Conservation (phyloP, 2,329 filamentous ascomycete genomes). For the Triangularia setosa region DNA sequence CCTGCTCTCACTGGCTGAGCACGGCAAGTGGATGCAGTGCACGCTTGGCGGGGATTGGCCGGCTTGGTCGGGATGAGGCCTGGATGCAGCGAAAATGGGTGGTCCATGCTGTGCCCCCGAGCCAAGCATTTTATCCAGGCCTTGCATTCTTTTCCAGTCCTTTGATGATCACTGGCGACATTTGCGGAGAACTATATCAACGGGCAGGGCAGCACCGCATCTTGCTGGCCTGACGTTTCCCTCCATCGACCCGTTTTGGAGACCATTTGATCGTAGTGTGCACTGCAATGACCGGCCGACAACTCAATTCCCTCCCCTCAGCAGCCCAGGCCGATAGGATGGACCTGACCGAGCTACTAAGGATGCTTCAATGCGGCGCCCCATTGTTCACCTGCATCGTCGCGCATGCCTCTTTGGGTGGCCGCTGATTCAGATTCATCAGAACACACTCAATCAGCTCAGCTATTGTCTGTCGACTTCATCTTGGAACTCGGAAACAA, state of each 20-base stretch:
- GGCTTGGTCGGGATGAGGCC: slow-evolving; percentile 22
- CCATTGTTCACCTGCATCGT: not conserved
- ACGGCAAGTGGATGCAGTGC: not conserved
- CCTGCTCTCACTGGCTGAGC: not conserved
- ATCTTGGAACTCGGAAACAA: not conserved
- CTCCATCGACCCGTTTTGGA: not conserved
- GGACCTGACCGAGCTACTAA: not conserved
- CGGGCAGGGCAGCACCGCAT: not conserved
- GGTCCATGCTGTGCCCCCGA: slow-evolving; percentile 12
- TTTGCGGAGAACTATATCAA: not conserved
- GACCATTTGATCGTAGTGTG: too few relatives aligned
- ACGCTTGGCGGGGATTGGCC: slow-evolving; percentile 19
- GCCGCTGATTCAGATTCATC: slow-evolving; percentile 4
- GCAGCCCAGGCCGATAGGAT: not conserved
- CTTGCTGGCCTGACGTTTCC: not conserved
- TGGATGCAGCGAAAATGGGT: slow-evolving; percentile 7
- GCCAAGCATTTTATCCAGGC: slow-evolving; percentile 4
- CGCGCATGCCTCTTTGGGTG: not conserved
- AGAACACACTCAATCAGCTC: not conserved
- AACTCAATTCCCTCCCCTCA: not conserved
- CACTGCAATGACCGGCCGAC: not conserved
- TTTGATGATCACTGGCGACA: not conserved
- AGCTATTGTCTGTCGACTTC: too few relatives aligned
- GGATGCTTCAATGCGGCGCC: slow-evolving; percentile 11
- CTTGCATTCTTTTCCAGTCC: slow-evolving; percentile 1